Evolutionary conservation across 2,329 filamentous ascomycete genomes (phyloP).

Genomic region (Phaeoacremonium minimum): DNA sequence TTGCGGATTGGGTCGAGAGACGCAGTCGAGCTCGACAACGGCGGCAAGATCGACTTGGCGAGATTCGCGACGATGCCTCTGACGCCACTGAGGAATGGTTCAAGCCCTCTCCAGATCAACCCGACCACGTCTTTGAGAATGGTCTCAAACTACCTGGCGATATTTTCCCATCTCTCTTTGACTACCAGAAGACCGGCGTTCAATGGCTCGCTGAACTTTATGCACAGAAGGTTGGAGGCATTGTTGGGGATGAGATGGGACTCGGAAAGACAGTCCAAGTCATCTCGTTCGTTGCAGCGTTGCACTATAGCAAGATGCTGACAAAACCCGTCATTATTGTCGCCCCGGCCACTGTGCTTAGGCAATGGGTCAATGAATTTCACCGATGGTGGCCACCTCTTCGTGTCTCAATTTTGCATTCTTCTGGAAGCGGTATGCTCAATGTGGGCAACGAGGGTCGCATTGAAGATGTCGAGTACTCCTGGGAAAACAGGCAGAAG

Average conservation of each 20-base stretch:
- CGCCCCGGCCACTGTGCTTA: slow-evolving; percentile 88
- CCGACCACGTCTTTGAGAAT: slow-evolving; percentile 71
- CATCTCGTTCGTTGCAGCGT: slow-evolving; percentile 76
- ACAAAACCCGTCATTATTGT: slow-evolving; percentile 85
- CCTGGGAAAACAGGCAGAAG: slow-evolving; percentile 41
- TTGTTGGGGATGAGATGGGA: slow-evolving; percentile 97
- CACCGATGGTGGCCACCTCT: slow-evolving; percentile 99
- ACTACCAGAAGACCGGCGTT: slow-evolving; percentile 95
- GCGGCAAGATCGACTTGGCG: slow-evolving; percentile 25
- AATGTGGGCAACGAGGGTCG: slow-evolving; percentile 65
- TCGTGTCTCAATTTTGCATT: slow-evolving; percentile 89
- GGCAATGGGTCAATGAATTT: slow-evolving; percentile 98
- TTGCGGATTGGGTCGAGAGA: slow-evolving; percentile 69
- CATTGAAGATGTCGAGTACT: slow-evolving; percentile 50
- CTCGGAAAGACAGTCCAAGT: slow-evolving; percentile 78
- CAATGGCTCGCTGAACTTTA: slow-evolving; percentile 95
- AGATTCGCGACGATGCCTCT: slow-evolving; percentile 29
- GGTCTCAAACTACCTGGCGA: slow-evolving; percentile 83
- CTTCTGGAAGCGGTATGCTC: slow-evolving; percentile 94
- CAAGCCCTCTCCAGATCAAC: slow-evolving; percentile 76
- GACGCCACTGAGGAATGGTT: slow-evolving; percentile 66
- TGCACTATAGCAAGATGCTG: slow-evolving; percentile 88
- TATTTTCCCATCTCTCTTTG: slow-evolving; percentile 86
- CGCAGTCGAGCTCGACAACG: slow-evolving; percentile 33
- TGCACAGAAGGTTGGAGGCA: slow-evolving; percentile 84